Conservation (phyloP, 2,329 filamentous ascomycete genomes). For the Trichoderma simmonsii region DNA sequence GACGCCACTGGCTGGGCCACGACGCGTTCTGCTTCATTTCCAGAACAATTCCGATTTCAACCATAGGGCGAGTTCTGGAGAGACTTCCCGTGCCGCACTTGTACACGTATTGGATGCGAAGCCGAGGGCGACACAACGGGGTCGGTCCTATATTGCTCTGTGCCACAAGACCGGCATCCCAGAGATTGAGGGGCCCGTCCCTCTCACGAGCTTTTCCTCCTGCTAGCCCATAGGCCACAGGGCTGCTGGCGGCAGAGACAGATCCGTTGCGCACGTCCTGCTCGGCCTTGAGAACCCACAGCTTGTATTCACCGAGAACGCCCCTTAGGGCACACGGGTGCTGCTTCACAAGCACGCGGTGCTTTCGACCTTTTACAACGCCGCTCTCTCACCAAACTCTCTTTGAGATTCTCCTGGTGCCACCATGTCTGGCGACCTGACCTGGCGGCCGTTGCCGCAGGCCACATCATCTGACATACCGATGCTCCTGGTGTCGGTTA, state of each 20-base stretch:
- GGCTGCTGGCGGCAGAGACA: neutral
- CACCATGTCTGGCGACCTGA: constrained; percentile 32
- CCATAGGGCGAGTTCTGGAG: constrained; percentile 16
- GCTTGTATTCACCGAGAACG: constrained; percentile 19
- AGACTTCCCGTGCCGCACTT: constrained; percentile 12
- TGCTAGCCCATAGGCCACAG: neutral
- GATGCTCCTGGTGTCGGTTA: constrained; percentile 60
- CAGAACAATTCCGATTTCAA: constrained; percentile 19
- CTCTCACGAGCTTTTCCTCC: neutral
- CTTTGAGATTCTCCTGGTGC: neutral
- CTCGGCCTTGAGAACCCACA: constrained; percentile 3
- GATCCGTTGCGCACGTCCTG: constrained; percentile 10
- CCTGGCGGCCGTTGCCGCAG: constrained; percentile 50
- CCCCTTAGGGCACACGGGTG: constrained; percentile 4
- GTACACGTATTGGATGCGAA: constrained; percentile 4
- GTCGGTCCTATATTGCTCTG: neutral
- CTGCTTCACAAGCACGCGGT: constrained; percentile 8
- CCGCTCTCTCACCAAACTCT: neutral
- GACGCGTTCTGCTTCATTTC: constrained; percentile 22
- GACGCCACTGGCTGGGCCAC: neutral
- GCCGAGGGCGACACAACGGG: constrained; percentile 2
- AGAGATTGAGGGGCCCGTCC: neutral
- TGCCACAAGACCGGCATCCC: constrained; percentile 7
- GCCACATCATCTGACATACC: constrained; percentile 46
- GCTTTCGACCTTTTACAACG: neutral